Evolutionary conservation across 1,284 basidiomycete genomes (phyloP), one percentile per base, ranked within the genome.

Genomic region (Marasmius oreades): DNA sequence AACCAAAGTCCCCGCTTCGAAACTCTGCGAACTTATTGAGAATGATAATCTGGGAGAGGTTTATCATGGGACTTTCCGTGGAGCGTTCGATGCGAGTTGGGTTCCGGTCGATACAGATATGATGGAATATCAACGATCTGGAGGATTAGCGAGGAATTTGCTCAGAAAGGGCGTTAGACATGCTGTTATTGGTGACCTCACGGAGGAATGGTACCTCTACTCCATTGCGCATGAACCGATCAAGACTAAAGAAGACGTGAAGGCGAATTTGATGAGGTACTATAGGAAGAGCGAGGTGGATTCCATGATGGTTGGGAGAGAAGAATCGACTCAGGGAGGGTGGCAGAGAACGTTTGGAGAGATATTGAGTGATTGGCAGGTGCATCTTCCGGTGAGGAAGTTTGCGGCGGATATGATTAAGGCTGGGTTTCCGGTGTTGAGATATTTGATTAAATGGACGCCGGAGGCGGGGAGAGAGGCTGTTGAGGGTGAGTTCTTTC

Each of bases 201-300:
- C 74, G 16, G 89, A 91, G 62, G 89, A 90, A 68, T 90, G 88
- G 86, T 86, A 82, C 66, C 77, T 90, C 56, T 91, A 91, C 63
- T 78, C 84, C 8, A 81, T 87, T 61, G 82, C 85, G 1, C 82
- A 90, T 65, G 8, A 11, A n/a, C 80, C 82, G 0, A 76, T 88
- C 53, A 48, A 66, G 20, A 67, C 68, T 16, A 67, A 73, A 16
- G 59, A 60, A 14, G 85, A 89, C 59, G 72, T 90, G 16, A 66
- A 77, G 20, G 71, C 73, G 5, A 88, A 88, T 62, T 65, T 91
- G 45, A 69, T 77, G 63, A 69, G 88, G 52, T 91, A 88, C 66
- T 90, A 85, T 66, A 77, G 79, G 1, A 63, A 58, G 10, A 70
- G 74, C 1, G 66, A 84, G 24, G 78, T 81, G 1, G 61, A 73